These are phyloP conservation scores for Cubamyces sp. DNA, from an alignment of 768 basidiomycete species.

Conservation along the genomic window DNA sequence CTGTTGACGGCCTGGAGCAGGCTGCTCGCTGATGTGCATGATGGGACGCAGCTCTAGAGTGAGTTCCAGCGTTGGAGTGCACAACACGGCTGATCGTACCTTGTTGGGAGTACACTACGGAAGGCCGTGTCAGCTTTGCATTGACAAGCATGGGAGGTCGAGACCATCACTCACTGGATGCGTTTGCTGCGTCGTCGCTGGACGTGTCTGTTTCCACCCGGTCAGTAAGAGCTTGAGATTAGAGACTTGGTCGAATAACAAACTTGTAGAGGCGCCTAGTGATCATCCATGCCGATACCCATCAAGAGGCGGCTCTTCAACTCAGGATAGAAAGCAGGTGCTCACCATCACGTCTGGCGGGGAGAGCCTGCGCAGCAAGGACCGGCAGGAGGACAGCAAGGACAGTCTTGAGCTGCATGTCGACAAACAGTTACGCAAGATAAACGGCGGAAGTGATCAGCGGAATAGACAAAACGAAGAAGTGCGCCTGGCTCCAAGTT, in stretches of 20 bases:
- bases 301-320: background rate
- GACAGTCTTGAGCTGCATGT: constrained; percentile 3
- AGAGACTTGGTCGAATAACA: too few relatives aligned
- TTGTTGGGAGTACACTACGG: background rate
- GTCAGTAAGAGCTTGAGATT: too few relatives aligned
- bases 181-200: too few relatives aligned
- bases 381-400: background rate
- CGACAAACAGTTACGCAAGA: background rate
- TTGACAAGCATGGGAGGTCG: too few relatives aligned
- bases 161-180: too few relatives aligned
- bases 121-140: too few relatives aligned
- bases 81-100: background rate
- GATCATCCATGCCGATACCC: too few relatives aligned
- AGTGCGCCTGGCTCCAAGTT: background rate
- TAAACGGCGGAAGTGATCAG: background rate
- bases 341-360: constrained; percentile 2
- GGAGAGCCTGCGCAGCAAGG: background rate
- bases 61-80: too few relatives aligned
- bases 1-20: constrained; percentile 6
- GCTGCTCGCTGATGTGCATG: background rate
- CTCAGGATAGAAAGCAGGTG: background rate
- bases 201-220: too few relatives aligned
- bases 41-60: too few relatives aligned
- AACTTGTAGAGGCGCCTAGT: too few relatives aligned
- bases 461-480: background rate